Evolutionary conservation across 169 alveolate species (phyloP).

Genomic region (Cryptosporidium xiaoi): DNA sequence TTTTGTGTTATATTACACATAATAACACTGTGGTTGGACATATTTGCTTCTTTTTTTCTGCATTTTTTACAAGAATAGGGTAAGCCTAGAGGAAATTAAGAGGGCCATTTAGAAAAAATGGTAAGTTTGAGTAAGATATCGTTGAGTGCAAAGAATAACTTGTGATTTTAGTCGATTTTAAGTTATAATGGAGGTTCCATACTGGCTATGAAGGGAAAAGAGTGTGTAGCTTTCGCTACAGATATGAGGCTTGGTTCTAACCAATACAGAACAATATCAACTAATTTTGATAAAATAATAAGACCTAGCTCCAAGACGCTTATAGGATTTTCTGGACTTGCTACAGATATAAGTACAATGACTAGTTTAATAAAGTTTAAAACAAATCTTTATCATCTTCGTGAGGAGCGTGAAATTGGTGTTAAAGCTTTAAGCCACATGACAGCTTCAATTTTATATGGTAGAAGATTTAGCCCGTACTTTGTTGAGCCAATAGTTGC

Average conservation of each 20-base stretch:
- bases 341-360: conserved; percentile 93
- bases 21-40: too few relatives aligned
- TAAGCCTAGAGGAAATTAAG: too few relatives aligned
- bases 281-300: conserved; percentile 90
- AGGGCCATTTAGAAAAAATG: background rate
- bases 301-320: conserved; percentile 87
- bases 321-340: conserved; percentile 92
- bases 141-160: too few relatives aligned
- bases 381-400: conserved; percentile 88
- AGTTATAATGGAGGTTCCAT: conserved; percentile 95
- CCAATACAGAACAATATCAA: conserved; percentile 86
- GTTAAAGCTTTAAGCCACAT: conserved; percentile 89
- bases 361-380: conserved; percentile 85
- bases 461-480: conserved; percentile 92
- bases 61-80: too few relatives aligned
- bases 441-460: conserved; percentile 90
- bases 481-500: conserved; percentile 93
- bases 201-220: conserved; percentile 96
- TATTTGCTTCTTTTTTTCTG: too few relatives aligned
- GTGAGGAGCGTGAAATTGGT: conserved; percentile 90
- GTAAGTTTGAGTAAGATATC: background rate
- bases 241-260: conserved; percentile 93
- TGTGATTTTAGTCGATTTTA: conserved; percentile 75
- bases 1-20: too few relatives aligned
- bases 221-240: conserved; percentile 95